Evolutionary conservation across 2,329 filamentous ascomycete species (phyloP).

Genomic region (Fusarium vanettenii): DNA sequence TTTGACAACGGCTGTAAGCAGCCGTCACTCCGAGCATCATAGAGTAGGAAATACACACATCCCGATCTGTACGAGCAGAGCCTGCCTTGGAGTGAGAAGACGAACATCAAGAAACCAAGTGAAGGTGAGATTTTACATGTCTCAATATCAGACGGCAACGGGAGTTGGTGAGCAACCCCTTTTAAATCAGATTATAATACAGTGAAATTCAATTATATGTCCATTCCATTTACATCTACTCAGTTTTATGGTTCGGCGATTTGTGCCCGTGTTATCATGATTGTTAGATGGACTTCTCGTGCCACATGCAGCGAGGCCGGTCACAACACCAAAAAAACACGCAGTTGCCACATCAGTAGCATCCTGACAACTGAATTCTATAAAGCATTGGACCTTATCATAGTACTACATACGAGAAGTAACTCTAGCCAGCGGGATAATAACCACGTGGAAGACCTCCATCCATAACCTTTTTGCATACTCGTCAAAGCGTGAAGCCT

Average conservation of each 20-base stretch:
- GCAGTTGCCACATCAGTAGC: too few relatives aligned
- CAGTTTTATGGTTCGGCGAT: background rate
- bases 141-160: background rate
- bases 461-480: background rate
- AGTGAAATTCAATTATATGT: background rate
- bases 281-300: too few relatives aligned
- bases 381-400: too few relatives aligned
- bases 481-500: slow-evolving; percentile 16
- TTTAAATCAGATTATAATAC: background rate
- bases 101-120: background rate
- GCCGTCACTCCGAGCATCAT: background rate
- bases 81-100: background rate
- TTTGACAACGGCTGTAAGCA: background rate
- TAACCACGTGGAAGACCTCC: background rate
- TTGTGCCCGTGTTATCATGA: too few relatives aligned
- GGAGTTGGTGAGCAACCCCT: background rate
- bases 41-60: background rate
- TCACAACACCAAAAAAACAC: too few relatives aligned
- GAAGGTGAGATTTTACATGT: background rate
- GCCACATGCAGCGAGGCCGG: too few relatives aligned
- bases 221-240: too few relatives aligned
- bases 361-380: too few relatives aligned
- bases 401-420: too few relatives aligned
- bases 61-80: background rate
- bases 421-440: too few relatives aligned